These are phyloP conservation scores for Wickerhamomyces rabaulensis DNA, from an alignment of 805 yeast genomes.

Conservation along the genomic window DNA sequence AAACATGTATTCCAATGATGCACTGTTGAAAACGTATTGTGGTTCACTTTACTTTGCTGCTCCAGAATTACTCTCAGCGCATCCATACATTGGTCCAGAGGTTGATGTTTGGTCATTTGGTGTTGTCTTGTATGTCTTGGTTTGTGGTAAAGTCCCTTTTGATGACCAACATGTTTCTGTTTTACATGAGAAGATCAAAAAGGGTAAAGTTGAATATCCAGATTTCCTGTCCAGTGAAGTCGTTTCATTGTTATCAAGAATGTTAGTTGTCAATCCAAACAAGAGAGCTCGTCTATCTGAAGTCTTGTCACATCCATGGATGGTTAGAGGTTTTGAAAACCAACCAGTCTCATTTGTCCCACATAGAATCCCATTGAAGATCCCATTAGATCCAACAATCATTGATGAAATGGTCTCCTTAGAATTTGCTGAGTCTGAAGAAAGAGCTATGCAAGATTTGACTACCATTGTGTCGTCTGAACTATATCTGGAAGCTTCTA, in stretches of 20 bases:
- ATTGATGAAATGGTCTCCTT: slow-evolving; percentile 70
- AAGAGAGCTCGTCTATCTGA: slow-evolving; percentile 77
- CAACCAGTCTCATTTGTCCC: slow-evolving; percentile 72
- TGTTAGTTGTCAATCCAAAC: slow-evolving; percentile 87
- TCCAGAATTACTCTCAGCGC: slow-evolving; percentile 89
- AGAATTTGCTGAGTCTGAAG: slow-evolving; percentile 68
- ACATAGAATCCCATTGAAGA: slow-evolving; percentile 63
- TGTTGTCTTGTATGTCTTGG: slow-evolving; percentile 88
- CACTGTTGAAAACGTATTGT: slow-evolving; percentile 85
- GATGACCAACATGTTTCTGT: slow-evolving; percentile 92
- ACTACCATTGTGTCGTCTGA: slow-evolving; percentile 53
- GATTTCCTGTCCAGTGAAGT: slow-evolving; percentile 74
- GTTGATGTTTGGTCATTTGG: slow-evolving; percentile 99
- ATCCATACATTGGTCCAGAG: slow-evolving; percentile 93
- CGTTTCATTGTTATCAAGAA: slow-evolving; percentile 70
- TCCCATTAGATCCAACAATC: slow-evolving; percentile 64
- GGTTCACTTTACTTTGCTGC: slow-evolving; percentile 98
- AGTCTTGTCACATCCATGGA: slow-evolving; percentile 90
- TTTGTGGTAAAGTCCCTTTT: slow-evolving; percentile 97
- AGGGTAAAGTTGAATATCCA: slow-evolving; percentile 91
- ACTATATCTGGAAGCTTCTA: slow-evolving; percentile 57
- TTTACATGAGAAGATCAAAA: slow-evolving; percentile 88
- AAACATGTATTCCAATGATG: slow-evolving; percentile 69
- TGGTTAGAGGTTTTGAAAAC: slow-evolving; percentile 79
- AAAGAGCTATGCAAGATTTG: slow-evolving; percentile 51